phyloP scores from a whole-genome alignment of 768 basidiomycete genomes.

The Trametes villosa region DNA sequence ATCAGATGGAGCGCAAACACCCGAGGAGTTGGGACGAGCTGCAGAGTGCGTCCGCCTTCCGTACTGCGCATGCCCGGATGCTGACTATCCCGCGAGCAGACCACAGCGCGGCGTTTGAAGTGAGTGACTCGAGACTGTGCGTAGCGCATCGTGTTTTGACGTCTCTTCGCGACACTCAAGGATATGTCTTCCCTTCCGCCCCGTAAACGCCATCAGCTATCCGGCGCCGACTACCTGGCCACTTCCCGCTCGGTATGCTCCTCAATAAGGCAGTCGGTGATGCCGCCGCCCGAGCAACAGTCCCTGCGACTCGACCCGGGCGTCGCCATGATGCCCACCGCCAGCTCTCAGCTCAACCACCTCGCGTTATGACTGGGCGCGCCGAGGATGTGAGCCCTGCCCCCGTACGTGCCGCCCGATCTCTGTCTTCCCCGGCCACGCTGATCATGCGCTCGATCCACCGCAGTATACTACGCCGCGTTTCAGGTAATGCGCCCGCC shows the following conservation, averaged over 20 bases:
- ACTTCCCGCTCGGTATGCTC: conserved; percentile 26
- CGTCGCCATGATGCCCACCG: conserved; percentile 19
- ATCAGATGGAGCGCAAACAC: conserved; percentile 32
- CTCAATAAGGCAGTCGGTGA: conserved; percentile 24
- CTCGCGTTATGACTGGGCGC: conserved; percentile 21
- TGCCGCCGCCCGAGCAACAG: conserved; percentile 12
- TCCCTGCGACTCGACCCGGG: conserved; percentile 18
- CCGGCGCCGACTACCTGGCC: conserved; percentile 23
- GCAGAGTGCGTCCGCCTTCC: conserved; percentile 23
- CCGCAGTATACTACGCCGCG: conserved; percentile 16
- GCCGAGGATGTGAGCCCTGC: neutral
- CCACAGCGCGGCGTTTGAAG: conserved; percentile 30
- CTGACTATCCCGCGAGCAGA: conserved; percentile 14
- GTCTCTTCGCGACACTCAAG: conserved; percentile 23
- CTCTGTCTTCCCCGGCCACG: neutral
- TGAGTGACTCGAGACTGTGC: conserved; percentile 27
- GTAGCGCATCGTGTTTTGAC: conserved; percentile 17
- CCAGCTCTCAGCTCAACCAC: conserved; percentile 19
- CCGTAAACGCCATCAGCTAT: conserved; percentile 33
- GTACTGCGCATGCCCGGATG: neutral
- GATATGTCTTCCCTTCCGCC: conserved; percentile 32
- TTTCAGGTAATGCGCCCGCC: conserved; percentile 18
- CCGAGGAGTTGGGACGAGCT: conserved; percentile 33
- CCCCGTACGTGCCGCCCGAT: neutral
- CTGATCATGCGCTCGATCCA: conserved; percentile 1